These are phyloP conservation scores for Epichloe gansuensis DNA, from an alignment of 2,329 filamentous ascomycete genomes.

Conservation along the genomic window DNA sequence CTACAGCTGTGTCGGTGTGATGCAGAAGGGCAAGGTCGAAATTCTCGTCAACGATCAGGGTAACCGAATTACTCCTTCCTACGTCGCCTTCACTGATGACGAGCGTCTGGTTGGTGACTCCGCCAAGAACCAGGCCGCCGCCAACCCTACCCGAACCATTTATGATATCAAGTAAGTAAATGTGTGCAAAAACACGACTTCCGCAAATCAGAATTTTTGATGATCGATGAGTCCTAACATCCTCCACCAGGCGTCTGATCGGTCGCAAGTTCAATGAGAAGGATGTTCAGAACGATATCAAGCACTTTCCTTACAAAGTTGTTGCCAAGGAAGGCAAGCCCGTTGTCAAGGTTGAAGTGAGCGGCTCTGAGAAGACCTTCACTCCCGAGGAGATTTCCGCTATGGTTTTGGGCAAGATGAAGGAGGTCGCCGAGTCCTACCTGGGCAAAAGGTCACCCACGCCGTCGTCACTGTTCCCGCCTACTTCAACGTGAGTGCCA, in stretches of 20 bases:
- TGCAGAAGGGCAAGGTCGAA: constrained; percentile 90
- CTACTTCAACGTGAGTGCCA: constrained; percentile 66
- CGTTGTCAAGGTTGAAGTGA: constrained; percentile 61
- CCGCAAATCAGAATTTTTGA: neutral
- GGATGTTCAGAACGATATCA: constrained; percentile 84
- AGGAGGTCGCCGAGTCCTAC: constrained; percentile 69
- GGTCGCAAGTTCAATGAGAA: constrained; percentile 74
- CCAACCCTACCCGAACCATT: constrained; percentile 65
- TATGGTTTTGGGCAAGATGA: constrained; percentile 78
- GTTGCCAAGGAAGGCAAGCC: constrained; percentile 84
- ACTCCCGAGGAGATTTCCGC: constrained; percentile 71
- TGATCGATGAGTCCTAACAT: neutral
- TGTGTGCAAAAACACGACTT: neutral
- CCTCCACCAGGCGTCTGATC: constrained; percentile 57
- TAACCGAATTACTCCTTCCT: constrained; percentile 91
- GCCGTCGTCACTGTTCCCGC: constrained; percentile 89
- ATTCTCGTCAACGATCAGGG: constrained; percentile 95
- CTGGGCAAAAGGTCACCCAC: constrained; percentile 74
- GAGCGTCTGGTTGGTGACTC: constrained; percentile 96
- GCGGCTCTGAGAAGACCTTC: constrained; percentile 55
- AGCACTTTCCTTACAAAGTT: constrained; percentile 98
- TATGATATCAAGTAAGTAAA: constrained; percentile 69
- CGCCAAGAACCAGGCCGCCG: constrained; percentile 86
- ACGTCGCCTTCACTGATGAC: constrained; percentile 93
- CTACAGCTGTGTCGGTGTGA: constrained; percentile 83